Evolutionary conservation across 2,329 filamentous ascomycete genomes (phyloP), one percentile per base, ranked within the genome.

Genomic region (Dendrostoma leiphaemia): DNA sequence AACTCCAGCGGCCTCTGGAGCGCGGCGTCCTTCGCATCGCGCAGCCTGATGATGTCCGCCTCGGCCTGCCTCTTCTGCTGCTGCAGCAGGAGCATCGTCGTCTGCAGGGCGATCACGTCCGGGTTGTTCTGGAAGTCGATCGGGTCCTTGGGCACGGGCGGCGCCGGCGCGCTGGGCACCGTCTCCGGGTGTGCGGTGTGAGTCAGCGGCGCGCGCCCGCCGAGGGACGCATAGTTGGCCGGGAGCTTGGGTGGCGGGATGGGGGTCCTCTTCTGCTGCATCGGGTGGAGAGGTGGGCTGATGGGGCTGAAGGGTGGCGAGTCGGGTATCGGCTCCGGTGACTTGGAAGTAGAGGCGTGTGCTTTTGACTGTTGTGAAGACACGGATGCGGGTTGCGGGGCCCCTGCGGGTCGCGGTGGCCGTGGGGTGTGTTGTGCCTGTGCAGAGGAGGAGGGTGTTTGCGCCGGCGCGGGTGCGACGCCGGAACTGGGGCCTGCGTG

Each of bases 51-150:
- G 48, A 97, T 85, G 71, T 97, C 92, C 44, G 82, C 81, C 47
- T 85, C 76, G 37, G 90, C 90, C 67, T 88, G 89, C 65, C 86
- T 84, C 60, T 86, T 86, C 74, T 97, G 93, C 60, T 96, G 79
- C 72, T 96, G 91, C 44, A 97, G 77, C 48, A 96, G 85, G 8
- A 90, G 88, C 57, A 97, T 91, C 43, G 92, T 90, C 24, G 89
- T 90, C 61, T 88, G 86, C 56, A 97, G 79, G 5, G 93, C 93
- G 57, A 97, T 87, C 23, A 88, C 91, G 74, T 97, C 93, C 7
- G 90, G 86, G 65, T 96, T 96, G 52, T 73, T 70, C 60, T 81
- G 77, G 57, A 86, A 83, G 62, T 80, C 76, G 55, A 87, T 75
- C 41, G 82, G 75, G 35, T 75, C 70, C 0, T 78, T 77, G 2